These are phyloP conservation scores for Silybum marianum DNA, from an alignment of 129 eudicot species.

Conservation along the genomic window DNA sequence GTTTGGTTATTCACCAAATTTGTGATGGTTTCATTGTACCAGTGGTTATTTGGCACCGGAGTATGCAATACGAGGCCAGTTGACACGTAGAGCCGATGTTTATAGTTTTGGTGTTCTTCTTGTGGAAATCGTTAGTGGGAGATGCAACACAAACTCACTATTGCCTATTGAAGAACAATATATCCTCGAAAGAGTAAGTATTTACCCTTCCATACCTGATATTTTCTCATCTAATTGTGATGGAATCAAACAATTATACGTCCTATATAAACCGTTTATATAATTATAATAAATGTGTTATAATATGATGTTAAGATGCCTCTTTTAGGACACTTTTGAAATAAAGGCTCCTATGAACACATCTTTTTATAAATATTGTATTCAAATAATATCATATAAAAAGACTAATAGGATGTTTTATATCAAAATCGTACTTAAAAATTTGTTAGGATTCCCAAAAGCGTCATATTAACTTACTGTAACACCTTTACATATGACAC, in stretches of 20 bases:
- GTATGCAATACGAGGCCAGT: constrained; percentile 86
- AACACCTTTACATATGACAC: neutral
- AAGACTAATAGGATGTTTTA: neutral
- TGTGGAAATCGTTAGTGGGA: constrained; percentile 83
- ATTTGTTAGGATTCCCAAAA: neutral
- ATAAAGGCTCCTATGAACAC: neutral
- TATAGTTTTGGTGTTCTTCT: constrained; percentile 97
- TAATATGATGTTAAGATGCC: neutral
- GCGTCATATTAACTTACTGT: neutral
- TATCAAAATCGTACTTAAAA: neutral
- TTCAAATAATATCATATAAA: neutral
- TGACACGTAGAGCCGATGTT: constrained; percentile 88
- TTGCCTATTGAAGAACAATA: constrained; percentile 75
- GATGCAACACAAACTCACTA: constrained; percentile 75
- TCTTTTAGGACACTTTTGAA: neutral
- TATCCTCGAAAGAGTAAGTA: constrained; percentile 92
- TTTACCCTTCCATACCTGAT: neutral
- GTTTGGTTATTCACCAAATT: neutral
- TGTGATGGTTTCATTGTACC: constrained; percentile 19
- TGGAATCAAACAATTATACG: neutral
- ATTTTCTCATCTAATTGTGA: neutral
- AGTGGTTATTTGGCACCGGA: constrained; percentile 99
- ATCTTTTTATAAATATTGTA: no score
- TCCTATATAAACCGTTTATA: no score
- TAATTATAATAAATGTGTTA: no score